Evolutionary conservation across 2,329 filamentous ascomycete species (phyloP), one percentile per base, ranked within the genome.

Genomic region (Beauveria australis): DNA sequence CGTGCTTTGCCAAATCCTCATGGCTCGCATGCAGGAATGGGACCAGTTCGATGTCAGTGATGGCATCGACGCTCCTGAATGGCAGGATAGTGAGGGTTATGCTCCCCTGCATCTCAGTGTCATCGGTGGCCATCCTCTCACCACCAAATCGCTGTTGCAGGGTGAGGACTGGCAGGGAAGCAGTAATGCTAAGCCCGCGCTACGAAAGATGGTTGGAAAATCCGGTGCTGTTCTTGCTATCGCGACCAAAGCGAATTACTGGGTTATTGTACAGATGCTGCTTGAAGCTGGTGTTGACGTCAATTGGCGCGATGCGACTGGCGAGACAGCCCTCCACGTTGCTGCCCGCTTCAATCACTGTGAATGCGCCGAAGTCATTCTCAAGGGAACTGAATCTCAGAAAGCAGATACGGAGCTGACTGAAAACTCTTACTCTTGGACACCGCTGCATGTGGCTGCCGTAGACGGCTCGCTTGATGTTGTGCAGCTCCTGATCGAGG

Each of bases 1-100:
- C 3, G 84, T 91, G n/a, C 87, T 97, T 10, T 96, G 91, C 69
- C 83, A 96, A 70, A 81, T 92, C 26, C 83, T 97, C 66, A 92
- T 97, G 76, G 86, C 88, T 64, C 88, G 89, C 68, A 92, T 99
- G 86, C 89, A 93, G 70, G 82, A 86, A 26, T 97, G 93, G 93
- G 84, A 83, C 18, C 87, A 95, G 67, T 96, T 96, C 69, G 83
- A 96, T 68, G 86, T 92, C 30, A 84, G 86, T 41, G 81, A 91
- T 64, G 92, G 92, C 10, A 95, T 99, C 54, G 93, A 97, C 71
- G 89, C 90, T 0, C 81, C 85, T 1, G 81, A 87, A 63, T 97
- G 93, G 93, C 93, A 97, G 74, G 94, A 99, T 70, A 83, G 86
- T 22, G 94, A 97, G 68, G 93, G 94, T 19, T 91, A 89, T 72